Base-by-base conservation (phyloP, 495 filamentous ascomycete genomes). In the Podospora tetraspora region DNA sequence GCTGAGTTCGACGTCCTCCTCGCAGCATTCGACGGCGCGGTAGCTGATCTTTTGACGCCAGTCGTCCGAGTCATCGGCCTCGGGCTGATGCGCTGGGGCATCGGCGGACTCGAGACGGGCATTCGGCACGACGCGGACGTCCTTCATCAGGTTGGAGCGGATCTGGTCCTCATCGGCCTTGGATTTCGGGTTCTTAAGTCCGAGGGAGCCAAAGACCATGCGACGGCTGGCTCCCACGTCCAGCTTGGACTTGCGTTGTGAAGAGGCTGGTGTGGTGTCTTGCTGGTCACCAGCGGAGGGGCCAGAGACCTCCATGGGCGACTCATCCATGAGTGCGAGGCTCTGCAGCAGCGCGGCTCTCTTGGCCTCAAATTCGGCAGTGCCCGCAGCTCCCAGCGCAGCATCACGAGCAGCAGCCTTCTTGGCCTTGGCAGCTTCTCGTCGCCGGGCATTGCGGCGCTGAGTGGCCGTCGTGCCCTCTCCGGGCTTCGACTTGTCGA, bases 21-120 rank as follows among this genome's bases (percentile, higher is more conserved):
- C 79, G 68, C 89, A 85, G 76, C 95, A 97, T 75, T 99, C 95
- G 12, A 93, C 89, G 59, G 93, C 94, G 61, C 81, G 82, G 63
- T 84, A 86, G 57, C 80, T 84, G 43, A 97, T 89, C 74, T 89
- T 94, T 10, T 87, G 74, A 69, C 86, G 86, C 94, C 94, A 98
- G 56, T 80, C 75, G 9, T 88, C 78, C 0, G 73, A 65, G 64
- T 81, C 78, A 22, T 80, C 75, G 25, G 82, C 79, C 23, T 80
- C 75, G 22, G 81, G 70, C 1, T 64, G 62, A 25, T 59, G 32
- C 9, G 59, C 11, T 16, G 66, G 25, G 29, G 69, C 64, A 5
- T 67, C 23, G 8, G 57, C 27, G 5, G 61, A 32, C 11, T 63
- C 32, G 6, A 72, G 63, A 24, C 76, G 75, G 10, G 64, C 34